Conservation (phyloP, 202 grass and related monocot genomes). For the Carex arenaria region DNA sequence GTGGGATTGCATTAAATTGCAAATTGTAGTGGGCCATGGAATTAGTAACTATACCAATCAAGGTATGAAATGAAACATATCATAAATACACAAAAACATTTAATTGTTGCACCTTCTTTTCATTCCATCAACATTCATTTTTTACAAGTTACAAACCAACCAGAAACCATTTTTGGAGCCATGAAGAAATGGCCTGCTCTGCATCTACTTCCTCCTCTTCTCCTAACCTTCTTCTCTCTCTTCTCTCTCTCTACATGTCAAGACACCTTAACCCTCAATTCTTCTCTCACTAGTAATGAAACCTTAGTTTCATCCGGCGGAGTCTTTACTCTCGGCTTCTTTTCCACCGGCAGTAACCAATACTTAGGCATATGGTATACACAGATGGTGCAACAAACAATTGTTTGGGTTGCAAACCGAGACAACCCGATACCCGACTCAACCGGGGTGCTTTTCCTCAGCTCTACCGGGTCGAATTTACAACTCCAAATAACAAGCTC, state of each 20-base stretch:
- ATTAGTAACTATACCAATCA: neutral
- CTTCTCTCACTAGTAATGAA: constrained; percentile 34
- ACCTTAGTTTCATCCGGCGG: constrained; percentile 43
- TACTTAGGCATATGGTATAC: constrained; percentile 69
- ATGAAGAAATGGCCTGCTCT: constrained; percentile 28
- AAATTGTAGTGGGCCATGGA: neutral
- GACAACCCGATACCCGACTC: constrained; percentile 21
- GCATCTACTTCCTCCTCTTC: constrained; percentile 25
- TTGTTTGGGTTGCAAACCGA: constrained; percentile 77
- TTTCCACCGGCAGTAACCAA: constrained; percentile 20
- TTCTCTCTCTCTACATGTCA: constrained; percentile 10
- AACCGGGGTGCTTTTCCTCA: constrained; percentile 20
- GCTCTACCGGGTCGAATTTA: constrained; percentile 25
- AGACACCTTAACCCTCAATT: constrained; percentile 31
- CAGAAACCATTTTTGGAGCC: constrained; percentile 9
- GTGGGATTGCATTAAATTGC: neutral
- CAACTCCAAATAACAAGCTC: constrained; percentile 27
- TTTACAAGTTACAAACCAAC: constrained; percentile 11
- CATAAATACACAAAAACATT: constrained; percentile 6
- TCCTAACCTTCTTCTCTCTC: constrained; percentile 1
- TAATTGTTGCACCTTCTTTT: neutral
- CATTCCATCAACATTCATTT: constrained; percentile 6
- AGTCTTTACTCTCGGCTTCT: constrained; percentile 56
- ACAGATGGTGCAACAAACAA: constrained; percentile 26
- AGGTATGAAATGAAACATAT: neutral